These are phyloP conservation scores for Paracorniculantispora psalliotae DNA, from an alignment of 2,329 filamentous ascomycete species.

Conservation along the genomic window DNA sequence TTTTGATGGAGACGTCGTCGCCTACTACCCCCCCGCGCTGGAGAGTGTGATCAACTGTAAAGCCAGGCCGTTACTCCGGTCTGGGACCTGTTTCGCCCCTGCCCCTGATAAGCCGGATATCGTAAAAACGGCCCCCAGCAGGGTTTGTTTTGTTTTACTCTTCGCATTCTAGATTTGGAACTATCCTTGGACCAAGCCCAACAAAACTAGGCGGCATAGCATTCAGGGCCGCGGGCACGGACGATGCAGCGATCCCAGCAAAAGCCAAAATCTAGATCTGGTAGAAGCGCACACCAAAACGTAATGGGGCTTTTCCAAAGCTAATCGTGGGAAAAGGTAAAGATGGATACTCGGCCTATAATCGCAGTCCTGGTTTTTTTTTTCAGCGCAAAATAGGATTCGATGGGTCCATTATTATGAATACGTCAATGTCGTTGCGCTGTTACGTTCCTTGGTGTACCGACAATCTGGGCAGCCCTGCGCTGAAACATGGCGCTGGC, in stretches of 20 bases:
- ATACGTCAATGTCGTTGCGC: background rate
- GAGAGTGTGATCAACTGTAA: background rate
- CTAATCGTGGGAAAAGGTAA: background rate
- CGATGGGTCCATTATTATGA: background rate
- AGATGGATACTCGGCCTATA: background rate
- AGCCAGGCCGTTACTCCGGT: background rate
- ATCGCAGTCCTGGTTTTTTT: background rate
- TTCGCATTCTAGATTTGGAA: background rate
- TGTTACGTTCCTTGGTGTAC: background rate
- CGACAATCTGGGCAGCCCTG: background rate
- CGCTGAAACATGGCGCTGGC: background rate
- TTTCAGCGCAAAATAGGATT: background rate
- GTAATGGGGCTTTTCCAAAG: background rate
- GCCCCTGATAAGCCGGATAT: too few species aligned
- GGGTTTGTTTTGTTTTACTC: background rate
- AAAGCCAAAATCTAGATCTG: background rate
- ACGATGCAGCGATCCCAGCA: background rate
- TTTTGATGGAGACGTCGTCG: background rate
- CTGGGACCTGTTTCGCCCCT: background rate
- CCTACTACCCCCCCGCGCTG: too few species aligned
- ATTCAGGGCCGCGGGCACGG: background rate
- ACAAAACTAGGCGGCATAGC: background rate
- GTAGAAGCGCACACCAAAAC: background rate
- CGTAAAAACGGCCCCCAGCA: background rate
- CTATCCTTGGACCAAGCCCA: background rate